Base-by-base conservation (phyloP, 768 basidiomycete genomes). In the Holtermannia corniformis region DNA sequence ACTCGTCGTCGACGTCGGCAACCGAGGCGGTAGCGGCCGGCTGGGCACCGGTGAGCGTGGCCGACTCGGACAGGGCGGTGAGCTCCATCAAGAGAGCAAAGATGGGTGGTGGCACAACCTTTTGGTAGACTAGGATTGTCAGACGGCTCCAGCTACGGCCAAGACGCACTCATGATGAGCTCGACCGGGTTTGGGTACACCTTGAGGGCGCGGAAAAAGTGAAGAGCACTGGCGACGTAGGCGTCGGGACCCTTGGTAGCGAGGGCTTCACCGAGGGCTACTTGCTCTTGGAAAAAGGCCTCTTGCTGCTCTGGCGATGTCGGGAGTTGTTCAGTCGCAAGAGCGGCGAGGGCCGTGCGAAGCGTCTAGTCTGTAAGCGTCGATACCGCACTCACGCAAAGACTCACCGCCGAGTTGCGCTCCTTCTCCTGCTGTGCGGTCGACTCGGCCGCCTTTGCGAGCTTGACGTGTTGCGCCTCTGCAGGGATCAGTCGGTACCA, bases 161-260 rank as follows among this genome's bases (percentile, higher is more conserved):
- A 37, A 26, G 7, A 66, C 70, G 60, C 28, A 73, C 71, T 92
- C 72, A 85, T 81, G 63, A 99, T 85, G 61, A 97, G 81, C 73
- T 97, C 95, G 26, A 89, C 82, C 0, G 92, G 89, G 25, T 86
- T 82, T 47, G 95, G 95, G 75, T 99, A 99, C 28, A 95, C 90
- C 50, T 85, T 79, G 54, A 97, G 82, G 1, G 90, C 92, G 47
- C 89, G 81, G 80, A 83, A 99, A 80, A 97, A 97, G 41, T 83
- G 81, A 68, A 87, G 73, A 41, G 95, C 92, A 19, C 92, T 84
- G 11, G 82, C 79, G 23, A 96, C 78, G 67, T 84, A 75, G 73
- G 82, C 84, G 23, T 78, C 73, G 41, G 87, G 84, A 32, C 92
- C 91, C 76, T 82, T 79, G 3, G 78, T 69, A 53, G 82, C 80